A percentile compares a stretch with the other conserved stretches of the same genome.
phyloP scores from a whole-genome alignment of 352 stramenopile species.

The Phytophthora quininea region DNA sequence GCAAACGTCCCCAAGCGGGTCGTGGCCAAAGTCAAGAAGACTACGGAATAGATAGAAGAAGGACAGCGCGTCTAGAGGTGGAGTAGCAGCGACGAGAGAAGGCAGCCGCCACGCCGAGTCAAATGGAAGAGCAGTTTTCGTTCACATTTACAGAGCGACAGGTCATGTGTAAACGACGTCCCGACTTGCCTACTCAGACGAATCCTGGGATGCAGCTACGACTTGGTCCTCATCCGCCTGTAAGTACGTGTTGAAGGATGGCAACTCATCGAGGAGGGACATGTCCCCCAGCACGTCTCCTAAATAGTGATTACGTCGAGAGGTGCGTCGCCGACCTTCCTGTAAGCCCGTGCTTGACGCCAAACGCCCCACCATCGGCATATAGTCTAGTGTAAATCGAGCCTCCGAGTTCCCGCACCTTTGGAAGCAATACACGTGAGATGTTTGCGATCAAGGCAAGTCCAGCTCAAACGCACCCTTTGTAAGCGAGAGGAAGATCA shows the following conservation, averaged over 20 bases:
- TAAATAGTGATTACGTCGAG: slow-evolving; percentile 80
- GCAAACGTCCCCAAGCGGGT: slow-evolving; percentile 38
- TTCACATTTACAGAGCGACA: slow-evolving; percentile 39
- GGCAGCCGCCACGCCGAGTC: slow-evolving; percentile 1
- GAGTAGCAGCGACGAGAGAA: slow-evolving; percentile 13
- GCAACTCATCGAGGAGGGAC: slow-evolving; percentile 64
- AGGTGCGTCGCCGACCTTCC: slow-evolving; percentile 65
- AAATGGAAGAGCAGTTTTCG: slow-evolving; percentile 15
- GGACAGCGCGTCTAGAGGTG: slow-evolving; percentile 26
- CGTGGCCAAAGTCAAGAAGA: slow-evolving; percentile 66
- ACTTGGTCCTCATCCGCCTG: slow-evolving; percentile 54
- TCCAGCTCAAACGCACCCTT: slow-evolving; percentile 41
- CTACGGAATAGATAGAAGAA: slow-evolving; percentile 58
- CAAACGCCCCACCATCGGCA: slow-evolving; percentile 71
- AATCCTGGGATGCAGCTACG: slow-evolving; percentile 48
- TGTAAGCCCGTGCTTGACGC: slow-evolving; percentile 53
- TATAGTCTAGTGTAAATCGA: slow-evolving; percentile 68
- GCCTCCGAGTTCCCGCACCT: slow-evolving; percentile 42
- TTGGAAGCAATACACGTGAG: slow-evolving; percentile 23
- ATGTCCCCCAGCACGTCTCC: slow-evolving; percentile 76
- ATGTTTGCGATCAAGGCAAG: neutral
- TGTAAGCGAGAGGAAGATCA: slow-evolving; percentile 44
- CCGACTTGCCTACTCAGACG: slow-evolving; percentile 25
- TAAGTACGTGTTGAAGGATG: slow-evolving; percentile 49
- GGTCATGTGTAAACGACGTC: slow-evolving; percentile 3